Conservation (phyloP, 2,329 filamentous ascomycete genomes). For the Coniosporium uncinatum region DNA sequence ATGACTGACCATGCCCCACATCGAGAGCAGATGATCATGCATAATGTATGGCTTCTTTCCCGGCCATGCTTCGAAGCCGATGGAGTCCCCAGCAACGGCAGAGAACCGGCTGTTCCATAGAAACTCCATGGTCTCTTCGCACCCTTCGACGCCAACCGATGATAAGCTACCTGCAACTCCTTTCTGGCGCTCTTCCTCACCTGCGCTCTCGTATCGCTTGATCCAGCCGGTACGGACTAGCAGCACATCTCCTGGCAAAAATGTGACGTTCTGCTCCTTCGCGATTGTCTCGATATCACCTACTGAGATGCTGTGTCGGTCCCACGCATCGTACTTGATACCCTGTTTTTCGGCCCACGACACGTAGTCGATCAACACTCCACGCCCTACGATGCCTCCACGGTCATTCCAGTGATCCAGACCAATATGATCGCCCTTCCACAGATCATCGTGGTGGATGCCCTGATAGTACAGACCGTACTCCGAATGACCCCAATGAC, state of each 20-base stretch:
- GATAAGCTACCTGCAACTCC: too few relatives aligned
- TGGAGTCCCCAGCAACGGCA: conserved; percentile 50
- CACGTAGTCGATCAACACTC: conserved; percentile 47
- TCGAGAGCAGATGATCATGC: conserved; percentile 5
- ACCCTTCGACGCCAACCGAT: conserved; percentile 29
- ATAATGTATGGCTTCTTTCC: not conserved
- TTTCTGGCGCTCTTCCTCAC: conserved; percentile 3
- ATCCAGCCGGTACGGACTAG: conserved; percentile 28
- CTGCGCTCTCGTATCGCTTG: conserved; percentile 6
- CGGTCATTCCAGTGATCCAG: conserved; percentile 23
- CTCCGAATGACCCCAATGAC: conserved; percentile 1
- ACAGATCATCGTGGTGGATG: conserved; percentile 2
- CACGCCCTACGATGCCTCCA: conserved; percentile 43
- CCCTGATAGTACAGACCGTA: conserved; percentile 6
- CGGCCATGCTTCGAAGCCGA: conserved; percentile 37
- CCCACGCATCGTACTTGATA: conserved; percentile 50
- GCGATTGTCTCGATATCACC: conserved; percentile 37
- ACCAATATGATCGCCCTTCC: conserved; percentile 1
- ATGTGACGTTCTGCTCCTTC: conserved; percentile 31
- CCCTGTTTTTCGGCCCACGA: conserved; percentile 51
- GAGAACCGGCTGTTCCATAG: conserved; percentile 52
- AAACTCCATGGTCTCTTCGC: conserved; percentile 45
- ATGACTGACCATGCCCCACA: conserved; percentile 5
- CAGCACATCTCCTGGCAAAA: conserved; percentile 48
- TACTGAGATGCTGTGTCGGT: conserved; percentile 35